These are phyloP conservation scores for Saturnispora hagleri DNA, from an alignment of 805 yeast genomes.

Conservation along the genomic window DNA sequence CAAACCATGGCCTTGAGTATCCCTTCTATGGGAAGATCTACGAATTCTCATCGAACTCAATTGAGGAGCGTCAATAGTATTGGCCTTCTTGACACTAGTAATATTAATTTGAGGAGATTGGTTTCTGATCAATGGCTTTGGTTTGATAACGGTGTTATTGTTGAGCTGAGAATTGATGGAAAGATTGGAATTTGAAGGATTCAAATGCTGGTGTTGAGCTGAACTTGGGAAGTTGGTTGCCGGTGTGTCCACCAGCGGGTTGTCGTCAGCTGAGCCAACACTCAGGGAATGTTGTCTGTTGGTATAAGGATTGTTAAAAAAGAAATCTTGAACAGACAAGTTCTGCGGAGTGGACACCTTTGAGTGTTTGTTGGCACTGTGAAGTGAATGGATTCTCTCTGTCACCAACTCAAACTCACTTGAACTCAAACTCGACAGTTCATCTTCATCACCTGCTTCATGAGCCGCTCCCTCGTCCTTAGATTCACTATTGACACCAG, in stretches of 20 bases:
- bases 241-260: neutral
- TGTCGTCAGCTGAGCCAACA: conserved; percentile 11
- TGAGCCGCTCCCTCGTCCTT: neutral
- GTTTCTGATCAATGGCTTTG: conserved; percentile 15
- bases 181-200: neutral
- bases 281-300: conserved; percentile 11
- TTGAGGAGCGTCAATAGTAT: conserved; percentile 9
- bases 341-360: conserved; percentile 11
- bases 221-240: neutral
- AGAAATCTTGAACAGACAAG: conserved; percentile 47
- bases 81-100: conserved; percentile 3
- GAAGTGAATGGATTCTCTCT: conserved; percentile 3
- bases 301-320: conserved; percentile 29
- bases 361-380: neutral
- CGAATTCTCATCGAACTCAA: conserved; percentile 15
- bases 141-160: conserved; percentile 18
- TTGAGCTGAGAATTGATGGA: neutral
- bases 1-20: conserved; percentile 7
- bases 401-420: conserved; percentile 1
- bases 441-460: conserved; percentile 12
- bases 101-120: conserved; percentile 8
- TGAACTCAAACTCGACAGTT: conserved; percentile 3
- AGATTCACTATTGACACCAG: neutral
- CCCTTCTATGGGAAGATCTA: conserved; percentile 7
- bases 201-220: neutral